Percentiles rank a stretch among this genome's conserved stretches.
phyloP scores from a whole-genome alignment of 1,284 basidiomycete genomes.

The Cryptococcus depauperatus region DNA sequence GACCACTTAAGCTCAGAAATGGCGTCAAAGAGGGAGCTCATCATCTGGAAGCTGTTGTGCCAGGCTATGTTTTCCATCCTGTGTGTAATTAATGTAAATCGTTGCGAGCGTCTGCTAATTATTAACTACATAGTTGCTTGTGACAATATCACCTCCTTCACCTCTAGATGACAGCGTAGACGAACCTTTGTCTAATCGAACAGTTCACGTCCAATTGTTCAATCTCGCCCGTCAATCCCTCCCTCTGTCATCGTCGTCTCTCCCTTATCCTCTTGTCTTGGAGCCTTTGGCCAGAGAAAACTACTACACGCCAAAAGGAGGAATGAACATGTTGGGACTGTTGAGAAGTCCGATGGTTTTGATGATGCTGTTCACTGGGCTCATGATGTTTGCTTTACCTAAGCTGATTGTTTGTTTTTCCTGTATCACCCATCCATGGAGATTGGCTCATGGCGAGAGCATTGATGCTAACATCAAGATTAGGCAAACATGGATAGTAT shows the following conservation, averaged over 20 bases:
- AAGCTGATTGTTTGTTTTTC: slow-evolving; percentile 60
- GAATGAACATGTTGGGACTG: slow-evolving; percentile 67
- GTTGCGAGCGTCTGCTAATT: slow-evolving; percentile 1
- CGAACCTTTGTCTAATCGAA: neutral
- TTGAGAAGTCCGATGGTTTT: slow-evolving; percentile 81
- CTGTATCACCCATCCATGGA: neutral
- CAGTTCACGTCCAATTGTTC: slow-evolving; percentile 53
- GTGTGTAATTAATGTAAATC: slow-evolving; percentile 14
- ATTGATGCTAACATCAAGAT: slow-evolving; percentile 1
- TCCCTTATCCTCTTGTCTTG: slow-evolving; percentile 60
- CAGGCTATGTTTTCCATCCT: slow-evolving; percentile 25
- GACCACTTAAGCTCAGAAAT: slow-evolving; percentile 5
- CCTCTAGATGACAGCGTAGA: neutral
- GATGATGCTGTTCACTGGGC: slow-evolving; percentile 63
- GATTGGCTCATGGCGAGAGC: neutral
- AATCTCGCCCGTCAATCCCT: slow-evolving; percentile 59
- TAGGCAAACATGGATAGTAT: slow-evolving; percentile 45
- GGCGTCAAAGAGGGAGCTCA: slow-evolving; percentile 29
- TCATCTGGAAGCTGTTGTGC: slow-evolving; percentile 28
- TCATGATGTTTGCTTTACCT: slow-evolving; percentile 67
- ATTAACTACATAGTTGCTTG: slow-evolving; percentile 18
- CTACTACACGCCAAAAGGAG: slow-evolving; percentile 58
- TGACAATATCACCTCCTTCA: slow-evolving; percentile 17
- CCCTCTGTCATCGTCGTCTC: slow-evolving; percentile 53
- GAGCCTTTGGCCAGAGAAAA: slow-evolving; percentile 55